Conservation (phyloP, 805 yeast genomes). For the Metschnikowia kunwiensis region DNA sequence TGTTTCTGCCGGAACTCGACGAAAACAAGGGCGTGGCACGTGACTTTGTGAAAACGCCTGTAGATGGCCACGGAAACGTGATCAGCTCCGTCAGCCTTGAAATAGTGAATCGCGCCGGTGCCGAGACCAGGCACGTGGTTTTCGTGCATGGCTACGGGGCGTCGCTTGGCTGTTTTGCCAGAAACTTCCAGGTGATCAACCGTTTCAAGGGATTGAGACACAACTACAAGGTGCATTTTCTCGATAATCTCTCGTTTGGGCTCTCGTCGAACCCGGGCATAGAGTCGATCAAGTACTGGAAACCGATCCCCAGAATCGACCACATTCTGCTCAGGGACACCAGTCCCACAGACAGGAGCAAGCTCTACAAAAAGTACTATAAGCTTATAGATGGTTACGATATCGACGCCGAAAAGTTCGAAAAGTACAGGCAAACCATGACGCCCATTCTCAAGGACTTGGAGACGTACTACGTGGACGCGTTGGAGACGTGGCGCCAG, state of each 20-base stretch:
- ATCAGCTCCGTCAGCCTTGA: slow-evolving; percentile 37
- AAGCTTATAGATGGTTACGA: slow-evolving; percentile 37
- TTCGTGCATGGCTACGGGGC: slow-evolving; percentile 60
- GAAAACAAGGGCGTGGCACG: slow-evolving; percentile 25
- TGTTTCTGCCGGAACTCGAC: slow-evolving; percentile 24
- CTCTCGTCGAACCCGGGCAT: slow-evolving; percentile 46
- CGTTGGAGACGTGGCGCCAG: slow-evolving; percentile 64
- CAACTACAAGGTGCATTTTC: slow-evolving; percentile 47
- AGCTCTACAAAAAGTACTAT: slow-evolving; percentile 38
- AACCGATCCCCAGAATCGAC: slow-evolving; percentile 21
- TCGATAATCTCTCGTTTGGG: slow-evolving; percentile 52
- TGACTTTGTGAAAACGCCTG: slow-evolving; percentile 17
- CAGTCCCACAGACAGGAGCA: slow-evolving; percentile 26
- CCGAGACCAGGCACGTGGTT: slow-evolving; percentile 40
- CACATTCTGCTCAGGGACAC: slow-evolving; percentile 27
- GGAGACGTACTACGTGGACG: slow-evolving; percentile 54
- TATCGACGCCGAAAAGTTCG: slow-evolving; percentile 25
- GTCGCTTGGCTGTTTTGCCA: slow-evolving; percentile 52
- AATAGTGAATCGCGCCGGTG: slow-evolving; percentile 24
- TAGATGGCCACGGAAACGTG: slow-evolving; percentile 27
- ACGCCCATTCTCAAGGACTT: slow-evolving; percentile 40
- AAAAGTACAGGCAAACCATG: slow-evolving; percentile 34
- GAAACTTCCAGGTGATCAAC: slow-evolving; percentile 46
- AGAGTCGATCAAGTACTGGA: slow-evolving; percentile 14
- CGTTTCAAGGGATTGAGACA: slow-evolving; percentile 24